Base-by-base conservation (phyloP, 257 asterid species). In the Salvia miltiorrhiza region DNA sequence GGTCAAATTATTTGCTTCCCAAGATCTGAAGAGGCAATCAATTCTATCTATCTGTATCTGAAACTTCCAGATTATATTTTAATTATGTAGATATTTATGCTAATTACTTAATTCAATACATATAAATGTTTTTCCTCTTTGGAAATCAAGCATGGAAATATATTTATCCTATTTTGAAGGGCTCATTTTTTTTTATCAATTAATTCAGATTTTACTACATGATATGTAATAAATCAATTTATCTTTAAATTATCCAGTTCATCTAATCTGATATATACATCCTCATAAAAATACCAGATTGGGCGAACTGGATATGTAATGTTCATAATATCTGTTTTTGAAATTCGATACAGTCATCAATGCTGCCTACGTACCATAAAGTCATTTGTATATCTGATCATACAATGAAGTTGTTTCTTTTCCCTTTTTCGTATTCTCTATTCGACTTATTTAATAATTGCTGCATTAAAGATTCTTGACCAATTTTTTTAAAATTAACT, bases 1-100 rank as follows among this genome's bases (percentile, higher is more conserved):
- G 76, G 62, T 49, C 82, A 73, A 55, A 60, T 65, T 37, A 65
- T 20, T 54, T 16, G 4, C 33, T 60, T 37, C 49, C 32, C 30
- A 37, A 35, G 19, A 35, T 49, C 4, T 16, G 24, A 48, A 7
- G 55, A 20, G 11, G 13, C 40, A 1, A 8, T 37, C 21, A 17
- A 58, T 57, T 14, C 1, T 3, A 1, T 32, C 16, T 57, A 30
- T 32, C 45, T 14, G 1, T 32, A 58, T 56, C 43, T 28, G 24
- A 56, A 32, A 16, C n/a, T 58, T 33, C 43, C 5, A 26, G 45
- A 30, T 57, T 30, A 5, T 30, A 9, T 7, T 26, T 14, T 24
- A 13, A 28, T 5, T 13, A 2, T 13, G 4, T 55, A 55, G 0
- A 1, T 24, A 4, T 4, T 9, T 23, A 54, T 50, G 28, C 47